Evolutionary conservation across 2,329 filamentous ascomycete species (phyloP).

Genomic region (Conoideocrella luteorostrata): DNA sequence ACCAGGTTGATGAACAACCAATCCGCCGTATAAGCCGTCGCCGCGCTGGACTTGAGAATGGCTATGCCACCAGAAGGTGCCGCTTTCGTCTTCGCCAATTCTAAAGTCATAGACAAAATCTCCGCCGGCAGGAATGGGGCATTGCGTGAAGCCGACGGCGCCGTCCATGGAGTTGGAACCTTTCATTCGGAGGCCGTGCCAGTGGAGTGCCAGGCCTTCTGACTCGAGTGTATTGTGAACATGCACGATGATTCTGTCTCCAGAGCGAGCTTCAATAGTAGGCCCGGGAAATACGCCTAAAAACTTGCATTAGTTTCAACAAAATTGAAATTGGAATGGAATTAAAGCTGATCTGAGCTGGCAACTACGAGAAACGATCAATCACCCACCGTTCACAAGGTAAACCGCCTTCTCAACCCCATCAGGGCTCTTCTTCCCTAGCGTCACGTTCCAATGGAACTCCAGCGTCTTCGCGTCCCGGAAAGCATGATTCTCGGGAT

Average conservation of each 20-base stretch:
- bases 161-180: constrained; percentile 65
- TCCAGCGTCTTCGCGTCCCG: constrained; percentile 11
- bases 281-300: constrained; percentile 59
- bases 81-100: constrained; percentile 48
- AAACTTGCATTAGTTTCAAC: not conserved
- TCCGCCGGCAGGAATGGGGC: constrained; percentile 43
- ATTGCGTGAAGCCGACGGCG: constrained; percentile 42
- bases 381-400: constrained; percentile 18
- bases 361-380: no score
- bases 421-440: constrained; percentile 13
- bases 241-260: constrained; percentile 63
- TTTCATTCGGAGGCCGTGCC: constrained; percentile 69
- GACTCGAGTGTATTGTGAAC: constrained; percentile 55
- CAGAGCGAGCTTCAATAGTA: constrained; percentile 61
- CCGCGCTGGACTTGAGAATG: constrained; percentile 43
- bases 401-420: constrained; percentile 20
- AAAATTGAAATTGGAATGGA: not conserved
- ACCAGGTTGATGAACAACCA: constrained; percentile 50
- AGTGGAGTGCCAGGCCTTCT: constrained; percentile 62
- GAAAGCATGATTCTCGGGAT: constrained; percentile 10
- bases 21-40: constrained; percentile 52
- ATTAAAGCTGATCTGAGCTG: no score
- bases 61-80: constrained; percentile 54
- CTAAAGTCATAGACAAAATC: constrained; percentile 50
- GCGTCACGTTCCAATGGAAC: constrained; percentile 17